Evolutionary conservation across 257 asterid genomes (phyloP).

Genomic region (Primulina eburnea): DNA sequence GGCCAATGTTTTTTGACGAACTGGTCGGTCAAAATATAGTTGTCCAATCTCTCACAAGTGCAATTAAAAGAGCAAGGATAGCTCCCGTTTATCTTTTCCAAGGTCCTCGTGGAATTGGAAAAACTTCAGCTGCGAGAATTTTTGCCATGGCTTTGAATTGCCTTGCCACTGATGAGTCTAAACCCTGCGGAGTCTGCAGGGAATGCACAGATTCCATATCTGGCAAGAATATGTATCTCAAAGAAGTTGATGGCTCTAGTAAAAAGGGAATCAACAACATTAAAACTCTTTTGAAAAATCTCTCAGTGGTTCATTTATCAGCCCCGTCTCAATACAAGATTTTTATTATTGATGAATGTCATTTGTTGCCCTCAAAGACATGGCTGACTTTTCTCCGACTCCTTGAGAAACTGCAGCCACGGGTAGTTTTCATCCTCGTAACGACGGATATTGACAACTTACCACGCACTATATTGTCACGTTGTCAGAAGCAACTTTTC

Average conservation of each 20-base stretch:
- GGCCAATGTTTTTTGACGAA: constrained; percentile 88
- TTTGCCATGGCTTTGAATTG: constrained; percentile 90
- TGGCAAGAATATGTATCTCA: constrained; percentile 56
- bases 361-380: constrained; percentile 76
- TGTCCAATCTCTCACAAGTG: constrained; percentile 68
- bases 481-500: constrained; percentile 86
- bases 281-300: constrained; percentile 51
- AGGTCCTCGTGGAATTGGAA: constrained; percentile 98
- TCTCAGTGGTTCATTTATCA: constrained; percentile 40
- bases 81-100: constrained; percentile 89
- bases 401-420: constrained; percentile 73
- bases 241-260: constrained; percentile 76
- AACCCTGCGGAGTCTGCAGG: constrained; percentile 93
- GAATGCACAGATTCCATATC: constrained; percentile 71
- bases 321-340: constrained; percentile 51
- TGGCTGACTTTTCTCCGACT: constrained; percentile 78
- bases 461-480: constrained; percentile 75
- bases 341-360: constrained; percentile 82
- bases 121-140: constrained; percentile 80
- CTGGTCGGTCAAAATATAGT: constrained; percentile 81
- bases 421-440: constrained; percentile 60
- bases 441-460: constrained; percentile 78
- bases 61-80: constrained; percentile 62
- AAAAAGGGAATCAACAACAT: constrained; percentile 59
- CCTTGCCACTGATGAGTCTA: constrained; percentile 69